Evolutionary conservation across 495 filamentous ascomycete genomes (phyloP).

Genomic region (Poronia punctata): DNA sequence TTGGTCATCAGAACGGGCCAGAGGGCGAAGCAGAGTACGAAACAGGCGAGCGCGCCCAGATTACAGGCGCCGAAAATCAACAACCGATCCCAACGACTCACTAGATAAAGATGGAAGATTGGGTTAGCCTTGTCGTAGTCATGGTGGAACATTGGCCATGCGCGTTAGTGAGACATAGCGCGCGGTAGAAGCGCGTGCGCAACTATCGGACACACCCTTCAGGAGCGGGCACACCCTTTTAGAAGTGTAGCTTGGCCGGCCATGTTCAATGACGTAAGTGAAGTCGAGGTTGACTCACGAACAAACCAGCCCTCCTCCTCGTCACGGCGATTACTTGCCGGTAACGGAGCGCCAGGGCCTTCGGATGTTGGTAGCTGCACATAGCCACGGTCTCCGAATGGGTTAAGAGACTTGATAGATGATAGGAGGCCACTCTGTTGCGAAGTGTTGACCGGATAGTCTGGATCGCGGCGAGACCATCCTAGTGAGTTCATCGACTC

Average conservation of each 20-base stretch:
- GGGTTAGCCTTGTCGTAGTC: slow-evolving; percentile 23
- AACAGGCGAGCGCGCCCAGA: slow-evolving; percentile 81
- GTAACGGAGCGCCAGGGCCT: slow-evolving; percentile 75
- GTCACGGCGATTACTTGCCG: slow-evolving; percentile 75
- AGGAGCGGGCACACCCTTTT: slow-evolving; percentile 12
- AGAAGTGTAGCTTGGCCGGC: slow-evolving; percentile 6
- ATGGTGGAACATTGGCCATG: slow-evolving; percentile 25
- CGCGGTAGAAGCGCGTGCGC: slow-evolving; percentile 35
- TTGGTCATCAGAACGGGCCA: slow-evolving; percentile 71
- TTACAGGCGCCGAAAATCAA: slow-evolving; percentile 91
- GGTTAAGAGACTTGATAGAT: slow-evolving; percentile 78
- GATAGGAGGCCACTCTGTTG: slow-evolving; percentile 68
- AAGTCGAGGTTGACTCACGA: slow-evolving; percentile 59
- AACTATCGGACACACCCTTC: slow-evolving; percentile 27
- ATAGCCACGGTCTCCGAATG: slow-evolving; percentile 83
- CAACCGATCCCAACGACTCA: slow-evolving; percentile 95
- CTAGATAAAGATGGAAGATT: slow-evolving; percentile 41
- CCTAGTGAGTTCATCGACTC: slow-evolving; percentile 92
- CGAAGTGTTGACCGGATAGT: slow-evolving; percentile 65
- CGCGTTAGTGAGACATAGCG: slow-evolving; percentile 31
- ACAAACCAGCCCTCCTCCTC: slow-evolving; percentile 96
- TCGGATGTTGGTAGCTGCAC: slow-evolving; percentile 85
- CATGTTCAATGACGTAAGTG: slow-evolving; percentile 13
- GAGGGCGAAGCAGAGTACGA: slow-evolving; percentile 83
- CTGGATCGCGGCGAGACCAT: slow-evolving; percentile 82